A percentile compares a stretch with the other conserved stretches of the same genome.
These are phyloP conservation scores for Populus tremula DNA, from an alignment of 345 rosid genomes.

Conservation along the genomic window DNA sequence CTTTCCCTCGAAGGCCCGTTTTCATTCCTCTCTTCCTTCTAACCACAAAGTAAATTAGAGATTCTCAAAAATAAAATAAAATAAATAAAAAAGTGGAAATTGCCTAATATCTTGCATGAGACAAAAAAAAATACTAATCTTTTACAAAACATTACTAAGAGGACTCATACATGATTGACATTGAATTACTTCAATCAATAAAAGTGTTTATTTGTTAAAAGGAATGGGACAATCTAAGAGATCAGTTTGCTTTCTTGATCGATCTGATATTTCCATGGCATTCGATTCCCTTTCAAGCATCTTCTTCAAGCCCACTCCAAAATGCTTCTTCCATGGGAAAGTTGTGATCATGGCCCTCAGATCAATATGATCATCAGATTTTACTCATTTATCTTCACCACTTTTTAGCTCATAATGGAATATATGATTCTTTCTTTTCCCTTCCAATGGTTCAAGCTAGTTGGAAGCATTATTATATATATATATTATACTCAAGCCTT, in stretches of 20 bases:
- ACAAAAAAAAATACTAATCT: too few species aligned
- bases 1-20: background rate
- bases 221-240: background rate
- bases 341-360: background rate
- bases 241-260: background rate
- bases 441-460: background rate
- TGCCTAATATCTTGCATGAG: too few species aligned
- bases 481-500: too few species aligned
- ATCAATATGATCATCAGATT: background rate
- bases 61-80: too few species aligned
- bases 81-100: too few species aligned
- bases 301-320: too few species aligned
- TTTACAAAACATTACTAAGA: too few species aligned
- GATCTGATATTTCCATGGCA: background rate
- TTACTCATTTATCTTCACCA: background rate
- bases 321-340: background rate
- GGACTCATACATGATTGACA: too few species aligned
- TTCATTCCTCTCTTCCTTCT: too few species aligned
- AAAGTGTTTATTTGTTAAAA: background rate
- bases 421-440: background rate
- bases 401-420: too few species aligned
- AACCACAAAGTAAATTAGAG: too few species aligned
- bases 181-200: too few species aligned
- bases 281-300: constrained; percentile 2
- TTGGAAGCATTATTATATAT: background rate